Base-by-base conservation (phyloP, 2,329 filamentous ascomycete species). In the Penicillium sp. region DNA sequence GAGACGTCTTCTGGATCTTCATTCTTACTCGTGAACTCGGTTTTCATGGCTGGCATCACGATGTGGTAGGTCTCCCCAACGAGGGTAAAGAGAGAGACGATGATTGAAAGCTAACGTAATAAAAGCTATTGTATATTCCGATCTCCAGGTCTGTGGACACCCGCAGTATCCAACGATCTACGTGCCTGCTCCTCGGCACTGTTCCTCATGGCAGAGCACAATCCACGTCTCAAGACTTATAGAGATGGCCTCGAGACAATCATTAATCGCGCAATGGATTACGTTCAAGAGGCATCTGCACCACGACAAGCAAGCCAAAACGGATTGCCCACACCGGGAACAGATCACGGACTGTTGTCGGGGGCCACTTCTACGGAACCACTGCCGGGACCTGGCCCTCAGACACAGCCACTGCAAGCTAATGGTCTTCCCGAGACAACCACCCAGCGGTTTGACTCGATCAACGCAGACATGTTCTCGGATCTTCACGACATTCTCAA, bases 171-270 rank as follows among this genome's bases (percentile, higher is more conserved):
- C 1, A 68, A 70, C 19, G 67, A 70, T 26, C 53, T 70, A 3
- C 61, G 68, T 0, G 68, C 68, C 15, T 69, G 67, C 49, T 70
- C 67, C 0, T 69, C 66, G 0, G 56, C 59, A 10, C 38, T 70
- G 5, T 69, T 64, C 40, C 62, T 68, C 8, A 69, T 70, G 68
- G 67, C 68, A 12, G 68, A 70, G 58, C 58, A 65, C 1, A 66
- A 70, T 26, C 15, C 64, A 1, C 59, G 26, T n/a, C 33, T 70
- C 12, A 66, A 64, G 26, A 67, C 61, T 12, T 66, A 69, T 28
- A 65, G 68, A 4, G 67, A 70, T 40, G 59, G 58, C 1, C 59
- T 70, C 0, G 68, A 70, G 26, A 59, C 56, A 4, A 60, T 66
- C 22, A 70, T 70, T 4, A 65, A 66, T 24, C 59, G 63, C 1